Evolutionary conservation across 2,329 filamentous ascomycete species (phyloP), one percentile per base, ranked within the genome.

Genomic region (Cadophora luteo-olivacea): DNA sequence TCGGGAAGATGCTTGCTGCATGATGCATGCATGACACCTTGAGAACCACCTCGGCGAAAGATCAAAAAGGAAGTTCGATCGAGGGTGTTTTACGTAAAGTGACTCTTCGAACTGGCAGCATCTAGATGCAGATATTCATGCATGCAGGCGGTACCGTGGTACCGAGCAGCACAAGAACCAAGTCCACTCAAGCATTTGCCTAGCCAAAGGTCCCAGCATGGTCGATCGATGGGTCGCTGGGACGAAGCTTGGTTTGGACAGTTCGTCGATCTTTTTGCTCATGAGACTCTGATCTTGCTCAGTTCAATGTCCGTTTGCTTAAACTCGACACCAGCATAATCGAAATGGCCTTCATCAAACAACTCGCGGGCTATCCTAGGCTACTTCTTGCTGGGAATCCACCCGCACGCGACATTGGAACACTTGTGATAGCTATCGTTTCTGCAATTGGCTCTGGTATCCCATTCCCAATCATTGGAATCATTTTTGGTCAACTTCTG

Each of bases 401-500:
- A 25, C 65, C 67, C 29, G 22, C 49, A 25, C 48, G 66, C 41
- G 80, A 81, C 68, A 67, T 77, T 58, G 45, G 70, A 22, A 73
- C 80, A 19, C 74, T 84, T 51, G 66, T 80, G 61, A 73, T 78
- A 57, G 84, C 83, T 66, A 73, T 75, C 67, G 65, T 84, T 38
- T 79, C 80, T 64, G 84, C 86, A 66, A 84, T 86, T 45, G 85
- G 82, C 25, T 84, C 87, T 19, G 88, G 88, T 64, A 82, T 88
- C 2, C 88, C 88, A 0, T 89, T 90, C 70, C 88, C 88, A 14
- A 79, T 91, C 19, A 84, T 90, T 74, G 87, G 86, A 67, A 87
- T 91, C 70, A 79, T 91, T 60, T 90, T 91, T 72, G 88, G 89
- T 70, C 81, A 90, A 76, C 84, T 91, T 11, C 81, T 91, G 68